phyloP scores from a whole-genome alignment of 352 stramenopile genomes.

The Pythium utonaiense region DNA sequence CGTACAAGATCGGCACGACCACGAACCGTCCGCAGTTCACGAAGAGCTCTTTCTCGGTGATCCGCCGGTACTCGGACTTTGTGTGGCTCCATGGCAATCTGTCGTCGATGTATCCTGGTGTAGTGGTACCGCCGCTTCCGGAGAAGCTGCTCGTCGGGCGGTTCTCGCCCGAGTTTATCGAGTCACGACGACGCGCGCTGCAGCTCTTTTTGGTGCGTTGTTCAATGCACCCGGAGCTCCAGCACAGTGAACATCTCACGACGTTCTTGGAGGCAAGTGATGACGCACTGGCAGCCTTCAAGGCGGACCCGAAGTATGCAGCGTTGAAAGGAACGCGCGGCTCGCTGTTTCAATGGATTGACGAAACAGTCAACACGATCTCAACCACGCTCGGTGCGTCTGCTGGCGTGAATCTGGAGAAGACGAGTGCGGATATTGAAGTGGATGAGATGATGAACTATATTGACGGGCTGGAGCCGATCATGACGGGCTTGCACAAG shows the following conservation, averaged over 20 bases:
- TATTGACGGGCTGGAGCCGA: slow-evolving; percentile 93
- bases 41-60: slow-evolving; percentile 86
- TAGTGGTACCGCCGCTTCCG: slow-evolving; percentile 93
- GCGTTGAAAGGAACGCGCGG: slow-evolving; percentile 42
- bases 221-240: slow-evolving; percentile 75
- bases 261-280: slow-evolving; percentile 83
- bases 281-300: slow-evolving; percentile 61
- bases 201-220: slow-evolving; percentile 81
- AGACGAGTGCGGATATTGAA: slow-evolving; percentile 90
- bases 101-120: slow-evolving; percentile 76
- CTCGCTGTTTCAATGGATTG: slow-evolving; percentile 83
- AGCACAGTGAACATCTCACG: slow-evolving; percentile 81
- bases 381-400: slow-evolving; percentile 63
- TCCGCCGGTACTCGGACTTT: slow-evolving; percentile 95
- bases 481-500: slow-evolving; percentile 94
- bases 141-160: slow-evolving; percentile 95
- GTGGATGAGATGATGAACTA: slow-evolving; percentile 96
- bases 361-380: slow-evolving; percentile 84
- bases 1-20: slow-evolving; percentile 91
- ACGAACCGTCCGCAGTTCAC: slow-evolving; percentile 82
- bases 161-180: slow-evolving; percentile 93
- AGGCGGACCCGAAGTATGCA: slow-evolving; percentile 60
- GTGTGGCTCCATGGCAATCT: slow-evolving; percentile 93
- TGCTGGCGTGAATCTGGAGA: slow-evolving; percentile 51
- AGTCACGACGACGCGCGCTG: slow-evolving; percentile 72